Base-by-base conservation (phyloP, 306 rosid species). In the Neltuma alba region DNA sequence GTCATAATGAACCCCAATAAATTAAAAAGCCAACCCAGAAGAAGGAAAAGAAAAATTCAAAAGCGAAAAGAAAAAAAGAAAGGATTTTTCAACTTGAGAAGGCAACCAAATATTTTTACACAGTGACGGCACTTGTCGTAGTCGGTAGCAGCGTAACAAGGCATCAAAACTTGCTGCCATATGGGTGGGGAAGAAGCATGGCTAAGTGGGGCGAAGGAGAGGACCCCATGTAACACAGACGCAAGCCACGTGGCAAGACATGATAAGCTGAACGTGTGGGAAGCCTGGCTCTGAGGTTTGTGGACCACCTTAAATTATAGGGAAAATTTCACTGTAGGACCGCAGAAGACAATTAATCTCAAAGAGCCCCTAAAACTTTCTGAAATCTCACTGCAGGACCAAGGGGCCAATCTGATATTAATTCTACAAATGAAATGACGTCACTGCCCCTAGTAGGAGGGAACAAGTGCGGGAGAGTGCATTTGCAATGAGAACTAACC, bases 251-350 rank as follows among this genome's bases (percentile, higher is more conserved):
- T 90, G 90, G 83, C 79, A 0, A 6, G 18, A 20, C 0, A 1
- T 40, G 48, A 38, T 83, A 79, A 47, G 58, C 58, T 54, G 55
- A 80, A 33, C 89, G 87, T 84, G 86, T 82, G 87, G 87, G 86
- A 74, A 72, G 75, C 55, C 73, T 30, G 79, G 20, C 31, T 9
- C 52, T 65, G 54, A 50, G 9, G 58, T 9, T 9, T 67, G 67
- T 48, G 81, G 76, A 25, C 79, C 38, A 7, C 63, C 76, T 54
- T 20, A 41, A n/a, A 2, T 5, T n/a, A n/a, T n/a, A n/a, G n/a
- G n/a, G n/a, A n/a, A n/a, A n/a, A n/a, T n/a, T n/a, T n/a, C n/a
- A n/a, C n/a, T n/a, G n/a, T n/a, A n/a, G n/a, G n/a, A n/a, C n/a
- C n/a, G n/a, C n/a, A n/a, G n/a, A n/a, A n/a, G n/a, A n/a, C n/a